Base-by-base conservation (phyloP, 177 flowering plant species). In the Vitis hybrid region DNA sequence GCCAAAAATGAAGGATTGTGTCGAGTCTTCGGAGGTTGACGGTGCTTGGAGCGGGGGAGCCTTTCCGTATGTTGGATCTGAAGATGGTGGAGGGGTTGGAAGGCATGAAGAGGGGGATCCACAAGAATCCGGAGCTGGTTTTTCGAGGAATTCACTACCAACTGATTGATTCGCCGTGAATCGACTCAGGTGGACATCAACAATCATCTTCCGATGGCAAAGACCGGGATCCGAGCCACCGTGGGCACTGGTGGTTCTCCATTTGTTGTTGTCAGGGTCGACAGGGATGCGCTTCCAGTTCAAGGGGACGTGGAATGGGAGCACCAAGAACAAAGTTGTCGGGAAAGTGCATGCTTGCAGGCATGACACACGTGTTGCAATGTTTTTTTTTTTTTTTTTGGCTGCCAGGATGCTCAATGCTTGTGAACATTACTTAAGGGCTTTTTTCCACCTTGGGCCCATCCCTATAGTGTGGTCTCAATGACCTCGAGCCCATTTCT, bases 291-390 rank as follows among this genome's bases (percentile, higher is more conserved):
- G 52, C 90, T 92, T n/a, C 90, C 93, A 0, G 77, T 83, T 63
- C 66, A 91, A 95, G 97, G 91, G 81, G 83, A 77, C 1, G 91
- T 87, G 16, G 98, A 90, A 64, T 93, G 98, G 98, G 85, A 89
- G 70, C 88, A 93, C 26, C 77, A 90, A 87, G 58, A 90, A 96
- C 84, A 90, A 83, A 78, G 82, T 82, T 31, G 77, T 77, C 0
- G 91, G 96, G 2, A 94, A 90, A 77, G 91, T 94, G 98, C 96
- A 89, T 70, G 97, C 97, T 31, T 94, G 93, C 76, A 97, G 94
- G 13, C 98, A 94, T 67, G 96, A 94, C 70, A 97, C 96, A 0
- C 96, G 89, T 58, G 94, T 89, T 2, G 83, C 93, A 3, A 94
- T 94, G 98, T 26, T 2, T 0, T 0, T 26, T 89, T 0, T 0